These are phyloP conservation scores for Nemania bipapillata DNA, from an alignment of 2,329 filamentous ascomycete species.

Conservation along the genomic window DNA sequence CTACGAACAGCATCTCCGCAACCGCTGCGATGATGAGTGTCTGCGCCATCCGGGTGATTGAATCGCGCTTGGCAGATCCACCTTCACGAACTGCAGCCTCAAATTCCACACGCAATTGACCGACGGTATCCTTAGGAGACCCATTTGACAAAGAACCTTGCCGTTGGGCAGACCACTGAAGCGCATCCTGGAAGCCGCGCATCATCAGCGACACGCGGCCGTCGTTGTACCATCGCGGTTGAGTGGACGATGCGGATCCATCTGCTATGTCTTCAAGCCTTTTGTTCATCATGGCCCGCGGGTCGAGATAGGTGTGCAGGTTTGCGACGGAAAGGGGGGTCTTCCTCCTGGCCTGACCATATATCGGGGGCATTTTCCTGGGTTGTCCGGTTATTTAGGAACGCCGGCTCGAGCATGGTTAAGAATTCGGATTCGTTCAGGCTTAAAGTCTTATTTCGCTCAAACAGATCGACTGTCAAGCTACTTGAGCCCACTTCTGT, in stretches of 20 bases:
- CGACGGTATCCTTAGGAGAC: background rate
- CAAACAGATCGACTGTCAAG: conserved; percentile 28
- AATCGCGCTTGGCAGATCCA: background rate
- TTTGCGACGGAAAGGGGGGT: conserved; percentile 45
- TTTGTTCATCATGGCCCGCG: conserved; percentile 34
- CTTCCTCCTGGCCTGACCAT: conserved; percentile 10
- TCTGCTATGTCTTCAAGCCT: background rate
- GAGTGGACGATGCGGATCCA: background rate
- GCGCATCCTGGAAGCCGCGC: background rate
- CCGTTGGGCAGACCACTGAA: background rate
- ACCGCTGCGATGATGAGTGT: background rate
- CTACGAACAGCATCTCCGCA: conserved; percentile 7
- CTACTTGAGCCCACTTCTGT: conserved; percentile 8
- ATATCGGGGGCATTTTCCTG: background rate
- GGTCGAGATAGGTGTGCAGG: conserved; percentile 47
- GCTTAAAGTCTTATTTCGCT: background rate
- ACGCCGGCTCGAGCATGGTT: conserved; percentile 31
- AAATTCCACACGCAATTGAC: background rate
- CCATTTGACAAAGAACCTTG: background rate
- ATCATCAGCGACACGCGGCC: conserved; percentile 4
- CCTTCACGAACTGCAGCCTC: background rate
- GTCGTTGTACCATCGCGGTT: conserved; percentile 10
- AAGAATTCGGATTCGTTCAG: conserved; percentile 38
- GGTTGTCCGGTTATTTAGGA: background rate
- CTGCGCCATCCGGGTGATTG: background rate